Evolutionary conservation across 1,284 basidiomycete genomes (phyloP), one percentile per base, ranked within the genome.

Genomic region (Cerrena zonata): DNA sequence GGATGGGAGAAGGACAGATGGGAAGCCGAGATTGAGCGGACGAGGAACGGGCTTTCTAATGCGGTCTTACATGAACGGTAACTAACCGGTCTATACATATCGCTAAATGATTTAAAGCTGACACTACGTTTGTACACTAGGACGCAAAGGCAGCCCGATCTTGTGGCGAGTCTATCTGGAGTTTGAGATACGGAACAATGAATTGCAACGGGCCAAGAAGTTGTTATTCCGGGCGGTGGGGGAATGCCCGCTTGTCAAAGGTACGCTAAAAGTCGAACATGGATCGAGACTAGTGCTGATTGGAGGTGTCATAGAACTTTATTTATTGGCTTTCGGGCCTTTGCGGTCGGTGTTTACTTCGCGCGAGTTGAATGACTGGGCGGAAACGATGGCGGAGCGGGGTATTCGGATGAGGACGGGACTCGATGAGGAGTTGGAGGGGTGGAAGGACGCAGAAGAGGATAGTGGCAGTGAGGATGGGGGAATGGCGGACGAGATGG

Each of bases 121-220:
- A 12, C 10, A 23, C 22, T 45, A 12, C 21, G 12, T 45, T 15
- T 45, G 19, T 26, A 26, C 12, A 12, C 26, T 5, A 92, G 89
- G 65, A 89, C 85, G 47, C 73, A 76, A n/a, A 56, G 76, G 74
- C 18, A 90, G 87, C 54, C 64, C 80, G 7, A 70, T 83, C 27
- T 58, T 95, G 21, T 95, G 93, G 92, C 76, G 80, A 30, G 69
- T 92, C 13, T 89, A 80, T 57, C 76, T 94, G 56, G 89, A 93
- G 62, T 86, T 95, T 56, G 92, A 95, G 73, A 78, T 88, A 34
- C 76, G 79, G 45, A 75, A 76, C 45, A 80, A 79, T 1, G 70
- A 85, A 49, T 61, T 79, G 30, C 64, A 77, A 51, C 72, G 75
- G 26, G 93, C 90, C 3, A 94, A 94, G 67, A 79, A 78, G 49